Evolutionary conservation across 1,284 basidiomycete genomes (phyloP).

Genomic region (Gastroboletus turbinatus): DNA sequence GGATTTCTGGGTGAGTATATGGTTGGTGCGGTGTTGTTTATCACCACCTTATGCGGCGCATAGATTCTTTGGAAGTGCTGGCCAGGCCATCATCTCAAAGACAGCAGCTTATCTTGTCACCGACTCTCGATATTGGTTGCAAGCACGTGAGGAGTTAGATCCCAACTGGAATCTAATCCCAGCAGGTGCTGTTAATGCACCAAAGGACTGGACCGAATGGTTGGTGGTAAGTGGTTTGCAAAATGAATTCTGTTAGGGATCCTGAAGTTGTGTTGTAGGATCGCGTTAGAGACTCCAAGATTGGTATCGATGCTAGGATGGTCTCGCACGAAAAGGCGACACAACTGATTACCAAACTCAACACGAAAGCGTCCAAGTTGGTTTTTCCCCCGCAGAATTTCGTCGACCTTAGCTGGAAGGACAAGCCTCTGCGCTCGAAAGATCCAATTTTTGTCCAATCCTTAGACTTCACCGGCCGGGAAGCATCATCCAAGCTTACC

Average conservation of each 20-base stretch:
- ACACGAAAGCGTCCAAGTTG: conserved; percentile 55
- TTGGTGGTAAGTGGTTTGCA: conserved; percentile 47
- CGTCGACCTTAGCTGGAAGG: conserved; percentile 82
- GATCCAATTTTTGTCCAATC: conserved; percentile 77
- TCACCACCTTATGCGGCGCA: conserved; percentile 4
- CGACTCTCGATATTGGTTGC: conserved; percentile 89
- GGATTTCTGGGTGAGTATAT: conserved; percentile 71
- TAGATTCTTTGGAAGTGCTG: conserved; percentile 87
- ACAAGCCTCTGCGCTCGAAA: conserved; percentile 66
- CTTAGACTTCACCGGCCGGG: conserved; percentile 69
- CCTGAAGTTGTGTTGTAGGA: conserved; percentile 36
- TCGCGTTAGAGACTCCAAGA: conserved; percentile 53
- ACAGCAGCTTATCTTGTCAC: conserved; percentile 73
- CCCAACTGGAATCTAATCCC: conserved; percentile 74
- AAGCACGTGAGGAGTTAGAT: conserved; percentile 79
- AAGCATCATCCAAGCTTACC: conserved; percentile 57
- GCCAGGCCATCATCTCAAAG: conserved; percentile 75
- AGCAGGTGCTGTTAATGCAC: conserved; percentile 58
- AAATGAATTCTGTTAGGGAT: not conserved
- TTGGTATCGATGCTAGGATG: conserved; percentile 90
- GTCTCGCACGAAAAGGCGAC: conserved; percentile 74
- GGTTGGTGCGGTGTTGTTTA: not conserved
- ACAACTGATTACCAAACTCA: conserved; percentile 56
- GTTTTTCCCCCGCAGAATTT: conserved; percentile 78
- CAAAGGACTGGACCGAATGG: conserved; percentile 81